A percentile compares a stretch with the other conserved stretches of the same genome.
Evolutionary conservation across 225 moss, liverwort and hornwort species (phyloP).

Genomic region (Climacium dendroides): DNA sequence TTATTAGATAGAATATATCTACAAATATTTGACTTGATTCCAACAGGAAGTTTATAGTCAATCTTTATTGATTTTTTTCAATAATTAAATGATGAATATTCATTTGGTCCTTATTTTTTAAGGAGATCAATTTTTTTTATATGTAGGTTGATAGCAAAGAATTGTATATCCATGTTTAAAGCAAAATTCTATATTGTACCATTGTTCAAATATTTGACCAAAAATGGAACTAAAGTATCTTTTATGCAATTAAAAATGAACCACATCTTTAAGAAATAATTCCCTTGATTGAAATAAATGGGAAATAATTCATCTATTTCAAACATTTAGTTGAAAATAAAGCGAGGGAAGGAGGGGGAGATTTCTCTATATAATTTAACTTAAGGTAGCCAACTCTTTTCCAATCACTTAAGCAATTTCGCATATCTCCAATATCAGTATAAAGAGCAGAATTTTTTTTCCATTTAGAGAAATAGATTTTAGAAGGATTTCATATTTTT

Average conservation of each 20-base stretch:
- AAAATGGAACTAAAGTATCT: background rate
- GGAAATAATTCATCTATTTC: background rate
- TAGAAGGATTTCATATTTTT: too few species aligned
- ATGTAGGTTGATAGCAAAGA: background rate
- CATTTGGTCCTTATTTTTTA: too few species aligned
- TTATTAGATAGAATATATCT: background rate
- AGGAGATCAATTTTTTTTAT: too few species aligned
- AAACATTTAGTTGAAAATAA: background rate
- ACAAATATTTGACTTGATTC: background rate
- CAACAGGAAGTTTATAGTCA: background rate
- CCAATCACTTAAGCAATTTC: too few species aligned
- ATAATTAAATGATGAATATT: background rate
- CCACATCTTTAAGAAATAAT: background rate
- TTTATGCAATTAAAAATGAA: too few species aligned
- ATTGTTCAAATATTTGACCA: background rate
- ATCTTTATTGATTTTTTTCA: background rate
- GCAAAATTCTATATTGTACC: background rate
- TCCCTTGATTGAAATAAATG: background rate
- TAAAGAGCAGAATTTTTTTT: too few species aligned
- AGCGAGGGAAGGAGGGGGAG: fast-evolving
- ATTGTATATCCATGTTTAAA: background rate
- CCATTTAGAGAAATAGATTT: too few species aligned
- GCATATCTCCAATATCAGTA: too few species aligned
- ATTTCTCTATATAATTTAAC: too few species aligned
- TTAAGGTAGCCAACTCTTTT: too few species aligned